phyloP scores from a whole-genome alignment of 768 basidiomycete genomes.

The Scleroderma citrinum region DNA sequence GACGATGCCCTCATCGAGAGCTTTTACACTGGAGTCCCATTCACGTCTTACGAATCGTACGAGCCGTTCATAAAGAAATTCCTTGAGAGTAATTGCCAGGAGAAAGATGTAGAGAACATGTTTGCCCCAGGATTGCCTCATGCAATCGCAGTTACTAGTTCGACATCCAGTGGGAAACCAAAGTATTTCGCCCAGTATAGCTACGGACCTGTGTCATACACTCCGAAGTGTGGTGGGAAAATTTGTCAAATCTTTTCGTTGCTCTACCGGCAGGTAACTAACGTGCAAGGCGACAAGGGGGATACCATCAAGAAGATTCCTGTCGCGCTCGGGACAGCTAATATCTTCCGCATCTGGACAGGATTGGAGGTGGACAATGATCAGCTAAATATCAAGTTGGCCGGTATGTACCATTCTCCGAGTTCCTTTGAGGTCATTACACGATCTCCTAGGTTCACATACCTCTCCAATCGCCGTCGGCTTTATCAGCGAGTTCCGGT shows the following conservation, averaged over 20 bases:
- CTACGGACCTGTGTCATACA: constrained; percentile 5
- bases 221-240: constrained; percentile 4
- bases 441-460: constrained; percentile 2
- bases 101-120: constrained; percentile 15
- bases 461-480: constrained; percentile 14
- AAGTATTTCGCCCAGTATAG: constrained; percentile 17
- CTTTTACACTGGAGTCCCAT: constrained; percentile 12
- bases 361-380: constrained; percentile 11
- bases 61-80: constrained; percentile 12
- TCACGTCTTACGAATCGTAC: constrained; percentile 18
- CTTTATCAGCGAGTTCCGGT: constrained; percentile 13
- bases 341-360: constrained; percentile 14
- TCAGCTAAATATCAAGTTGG: constrained; percentile 6
- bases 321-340: constrained; percentile 9
- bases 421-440: no score
- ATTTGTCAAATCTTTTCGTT: constrained; percentile 17
- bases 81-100: background rate
- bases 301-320: background rate
- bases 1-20: constrained; percentile 5
- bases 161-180: constrained; percentile 13
- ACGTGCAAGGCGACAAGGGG: constrained; percentile 2
- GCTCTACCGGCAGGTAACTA: constrained; percentile 5
- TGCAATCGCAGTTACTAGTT: constrained; percentile 13
- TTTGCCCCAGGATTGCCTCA: constrained; percentile 20
- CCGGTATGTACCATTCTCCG: background rate